A percentile compares a stretch with the other conserved stretches of the same genome.
These are phyloP conservation scores for Alternaria triticina DNA, from an alignment of 2,329 filamentous ascomycete species.

Conservation along the genomic window DNA sequence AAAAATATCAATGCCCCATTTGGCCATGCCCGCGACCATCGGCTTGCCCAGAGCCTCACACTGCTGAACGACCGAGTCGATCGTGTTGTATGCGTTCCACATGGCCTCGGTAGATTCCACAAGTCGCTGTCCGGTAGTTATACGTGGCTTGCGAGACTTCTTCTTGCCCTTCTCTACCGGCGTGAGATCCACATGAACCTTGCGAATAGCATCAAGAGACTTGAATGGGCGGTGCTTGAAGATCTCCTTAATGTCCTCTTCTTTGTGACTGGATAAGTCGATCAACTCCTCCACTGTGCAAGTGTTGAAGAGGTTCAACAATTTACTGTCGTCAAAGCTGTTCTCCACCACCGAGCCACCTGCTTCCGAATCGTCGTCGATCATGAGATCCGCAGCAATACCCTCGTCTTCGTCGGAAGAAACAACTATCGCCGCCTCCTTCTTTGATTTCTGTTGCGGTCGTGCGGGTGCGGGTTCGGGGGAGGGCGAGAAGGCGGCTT, in stretches of 20 bases:
- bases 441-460: conserved; percentile 24
- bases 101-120: conserved; percentile 74
- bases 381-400: conserved; percentile 41
- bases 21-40: conserved; percentile 67
- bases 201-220: conserved; percentile 68
- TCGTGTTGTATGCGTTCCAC: conserved; percentile 78
- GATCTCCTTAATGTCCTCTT: conserved; percentile 71
- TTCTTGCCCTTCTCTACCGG: conserved; percentile 41
- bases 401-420: conserved; percentile 44
- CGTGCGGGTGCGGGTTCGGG: conserved; percentile 21
- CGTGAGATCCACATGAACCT: conserved; percentile 58
- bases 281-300: conserved; percentile 77
- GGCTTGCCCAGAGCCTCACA: conserved; percentile 77
- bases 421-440: conserved; percentile 20
- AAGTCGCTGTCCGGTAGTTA: conserved; percentile 69
- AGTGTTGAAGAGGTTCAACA: conserved; percentile 83
- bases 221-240: conserved; percentile 77
- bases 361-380: conserved; percentile 54
- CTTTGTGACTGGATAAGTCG: conserved; percentile 78
- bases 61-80: conserved; percentile 78
- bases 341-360: conserved; percentile 39
- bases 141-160: conserved; percentile 47
- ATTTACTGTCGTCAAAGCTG: conserved; percentile 56
- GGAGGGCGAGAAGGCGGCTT: conserved; percentile 36
- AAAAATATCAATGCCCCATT: conserved; percentile 72